A percentile compares a stretch with the other conserved stretches of the same genome.
Evolutionary conservation across 1,284 basidiomycete genomes (phyloP).

Genomic region (Tausonia pullulans): DNA sequence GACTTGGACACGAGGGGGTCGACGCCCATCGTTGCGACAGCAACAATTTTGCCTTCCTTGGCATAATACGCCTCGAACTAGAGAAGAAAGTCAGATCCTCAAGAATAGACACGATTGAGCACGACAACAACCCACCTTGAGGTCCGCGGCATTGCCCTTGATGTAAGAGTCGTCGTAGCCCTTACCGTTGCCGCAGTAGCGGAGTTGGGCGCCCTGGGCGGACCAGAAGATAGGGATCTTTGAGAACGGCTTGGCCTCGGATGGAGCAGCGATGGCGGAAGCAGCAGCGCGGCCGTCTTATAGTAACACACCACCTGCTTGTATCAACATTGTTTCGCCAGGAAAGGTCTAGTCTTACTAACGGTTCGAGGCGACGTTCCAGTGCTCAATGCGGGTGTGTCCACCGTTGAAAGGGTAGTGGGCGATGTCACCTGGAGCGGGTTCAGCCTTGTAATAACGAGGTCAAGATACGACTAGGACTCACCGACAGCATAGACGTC

Average conservation of each 20-base stretch:
- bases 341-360: background rate
- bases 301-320: too few relatives aligned
- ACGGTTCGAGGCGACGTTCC: conserved; percentile 53
- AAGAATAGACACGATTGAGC: background rate
- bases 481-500: conserved; percentile 70
- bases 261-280: conserved; percentile 57
- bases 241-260: conserved; percentile 41
- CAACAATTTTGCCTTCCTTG: conserved; percentile 62
- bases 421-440: conserved; percentile 3
- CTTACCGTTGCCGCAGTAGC: conserved; percentile 60
- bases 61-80: conserved; percentile 80
- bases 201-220: conserved; percentile 58
- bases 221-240: conserved; percentile 84
- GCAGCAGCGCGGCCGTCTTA: conserved; percentile 70
- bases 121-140: conserved; percentile 49
- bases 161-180: conserved; percentile 63
- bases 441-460: conserved; percentile 46
- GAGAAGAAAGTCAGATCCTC: background rate
- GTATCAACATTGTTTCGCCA: too few relatives aligned
- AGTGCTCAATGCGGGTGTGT: conserved; percentile 67
- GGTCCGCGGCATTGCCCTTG: conserved; percentile 60
- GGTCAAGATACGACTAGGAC: conserved; percentile 53
- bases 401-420: conserved; percentile 34
- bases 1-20: conserved; percentile 62
- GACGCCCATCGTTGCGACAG: conserved; percentile 54